phyloP scores from a whole-genome alignment of 805 yeast genomes.

The Torulaspora maleeae region DNA sequence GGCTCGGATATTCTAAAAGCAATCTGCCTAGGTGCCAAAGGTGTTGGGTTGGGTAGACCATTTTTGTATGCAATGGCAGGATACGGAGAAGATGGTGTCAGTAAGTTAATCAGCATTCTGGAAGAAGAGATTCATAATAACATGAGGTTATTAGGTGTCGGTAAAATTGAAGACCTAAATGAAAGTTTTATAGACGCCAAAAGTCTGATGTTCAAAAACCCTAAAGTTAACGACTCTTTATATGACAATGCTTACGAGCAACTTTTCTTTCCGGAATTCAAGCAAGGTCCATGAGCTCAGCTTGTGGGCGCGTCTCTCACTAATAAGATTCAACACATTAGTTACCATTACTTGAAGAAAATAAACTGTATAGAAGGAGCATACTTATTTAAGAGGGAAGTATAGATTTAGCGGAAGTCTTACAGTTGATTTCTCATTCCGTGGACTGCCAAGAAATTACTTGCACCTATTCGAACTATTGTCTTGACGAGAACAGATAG shows the following conservation, averaged over 20 bases:
- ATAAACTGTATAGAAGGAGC: too few relatives aligned
- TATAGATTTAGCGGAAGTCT: too few relatives aligned
- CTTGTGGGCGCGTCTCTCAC: neutral
- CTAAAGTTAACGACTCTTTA: slow-evolving; percentile 31
- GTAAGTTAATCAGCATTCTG: slow-evolving; percentile 56
- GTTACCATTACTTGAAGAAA: too few relatives aligned
- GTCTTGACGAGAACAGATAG: too few relatives aligned
- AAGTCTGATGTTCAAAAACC: slow-evolving; percentile 33
- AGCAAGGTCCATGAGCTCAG: neutral
- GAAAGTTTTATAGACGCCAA: slow-evolving; percentile 38
- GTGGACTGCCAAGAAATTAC: too few relatives aligned
- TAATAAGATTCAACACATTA: too few relatives aligned
- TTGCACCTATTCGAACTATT: too few relatives aligned
- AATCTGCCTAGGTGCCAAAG: slow-evolving; percentile 69
- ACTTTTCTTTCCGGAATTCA: slow-evolving; percentile 10
- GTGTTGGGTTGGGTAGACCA: slow-evolving; percentile 72
- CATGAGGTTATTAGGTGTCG: slow-evolving; percentile 64
- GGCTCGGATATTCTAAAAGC: slow-evolving; percentile 79
- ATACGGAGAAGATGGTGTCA: slow-evolving; percentile 73
- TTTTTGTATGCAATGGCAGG: slow-evolving; percentile 74
- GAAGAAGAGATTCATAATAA: slow-evolving; percentile 58
- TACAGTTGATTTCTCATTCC: too few relatives aligned
- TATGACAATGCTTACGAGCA: slow-evolving; percentile 20
- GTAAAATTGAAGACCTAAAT: slow-evolving; percentile 42
- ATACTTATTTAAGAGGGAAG: too few relatives aligned